Evolutionary conservation across 257 asterid genomes (phyloP), one percentile per base, ranked within the genome.

Genomic region (Capsicum rhomboideum): DNA sequence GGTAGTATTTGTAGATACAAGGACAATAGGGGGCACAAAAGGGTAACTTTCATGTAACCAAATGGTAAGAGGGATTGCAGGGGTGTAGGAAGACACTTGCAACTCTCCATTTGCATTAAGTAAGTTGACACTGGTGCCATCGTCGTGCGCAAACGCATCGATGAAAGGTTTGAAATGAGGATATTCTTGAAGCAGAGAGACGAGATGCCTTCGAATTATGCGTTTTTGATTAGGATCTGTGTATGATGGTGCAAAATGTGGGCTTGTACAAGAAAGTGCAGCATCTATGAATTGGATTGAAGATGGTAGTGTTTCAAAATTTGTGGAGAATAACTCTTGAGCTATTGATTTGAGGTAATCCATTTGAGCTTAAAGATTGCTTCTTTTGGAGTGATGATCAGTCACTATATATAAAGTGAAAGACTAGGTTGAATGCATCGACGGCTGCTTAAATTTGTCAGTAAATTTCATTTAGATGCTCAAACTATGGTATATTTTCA

Each of bases 31-130:
- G 11, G 96, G 78, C 78, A 64, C 10, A 29, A 86, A 87, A 13
- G 97, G 97, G 89, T 93, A 93, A 2, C 89, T 83, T 85, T 93
- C 97, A 79, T 84, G 92, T 6, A 92, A 29, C 97, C 95, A 93
- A n/a, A 93, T 87, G 66, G 86, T 90, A 28, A 93, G 26, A 16
- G 92, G 87, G 21, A 92, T 84, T 2, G 90, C 82, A 37, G 89
- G 92, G 29, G 78, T 37, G 50, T 68, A 83, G 17, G 56, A 11
- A 50, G 94, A 82, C n/a, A 88, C 68, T 14, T 79, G 79, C 21
- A 92, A 77, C 9, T 87, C 82, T 40, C 97, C 97, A 59, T 40
- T 16, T 17, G 87, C 92, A 26, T 77, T 82, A 42, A 93, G 88
- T 82, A 93, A 92, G 31, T 83, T 93, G 52, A 87, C 93, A 42